phyloP scores from a whole-genome alignment of 2,329 filamentous ascomycete genomes.

The Monilinia polystroma region DNA sequence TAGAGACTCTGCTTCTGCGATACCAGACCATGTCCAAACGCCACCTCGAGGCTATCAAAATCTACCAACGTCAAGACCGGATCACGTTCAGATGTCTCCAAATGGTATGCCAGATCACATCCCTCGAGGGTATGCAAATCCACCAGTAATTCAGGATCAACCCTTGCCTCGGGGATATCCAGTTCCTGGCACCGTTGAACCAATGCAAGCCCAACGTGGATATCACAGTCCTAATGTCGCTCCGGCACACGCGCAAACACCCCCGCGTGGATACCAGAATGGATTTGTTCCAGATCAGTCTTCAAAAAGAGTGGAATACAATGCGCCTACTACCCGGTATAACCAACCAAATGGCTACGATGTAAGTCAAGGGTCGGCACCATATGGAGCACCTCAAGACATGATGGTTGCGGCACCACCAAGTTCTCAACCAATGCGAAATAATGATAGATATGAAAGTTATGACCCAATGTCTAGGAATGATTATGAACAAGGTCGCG shows the following conservation, averaged over 20 bases:
- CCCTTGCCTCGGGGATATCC: conserved; percentile 46
- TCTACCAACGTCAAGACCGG: conserved; percentile 44
- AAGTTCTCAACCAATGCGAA: conserved; percentile 27
- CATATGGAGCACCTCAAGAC: conserved; percentile 29
- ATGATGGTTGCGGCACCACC: conserved; percentile 23
- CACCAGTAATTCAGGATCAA: conserved; percentile 47
- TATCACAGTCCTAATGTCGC: conserved; percentile 30
- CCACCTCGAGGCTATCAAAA: conserved; percentile 48
- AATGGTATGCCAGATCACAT: conserved; percentile 47
- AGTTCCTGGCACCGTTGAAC: conserved; percentile 44
- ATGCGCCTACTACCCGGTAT: conserved; percentile 31
- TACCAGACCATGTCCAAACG: conserved; percentile 48
- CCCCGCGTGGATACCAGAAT: conserved; percentile 49
- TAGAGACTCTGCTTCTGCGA: conserved; percentile 41
- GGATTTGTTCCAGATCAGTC: conserved; percentile 51
- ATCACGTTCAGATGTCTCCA: conserved; percentile 42
- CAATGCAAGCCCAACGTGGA: conserved; percentile 47
- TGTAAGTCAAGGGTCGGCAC: conserved; percentile 28
- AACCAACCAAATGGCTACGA: conserved; percentile 32
- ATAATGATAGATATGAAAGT: conserved; percentile 33
- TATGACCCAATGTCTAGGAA: conserved; percentile 34
- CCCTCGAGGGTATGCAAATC: conserved; percentile 45
- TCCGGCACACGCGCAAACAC: conserved; percentile 45
- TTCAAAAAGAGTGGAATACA: conserved; percentile 52
- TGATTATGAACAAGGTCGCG: conserved; percentile 33